A percentile compares a stretch with the other conserved stretches of the same genome.
Evolutionary conservation across 2,329 filamentous ascomycete species (phyloP).

Genomic region (Chalaropsis ovoidea): DNA sequence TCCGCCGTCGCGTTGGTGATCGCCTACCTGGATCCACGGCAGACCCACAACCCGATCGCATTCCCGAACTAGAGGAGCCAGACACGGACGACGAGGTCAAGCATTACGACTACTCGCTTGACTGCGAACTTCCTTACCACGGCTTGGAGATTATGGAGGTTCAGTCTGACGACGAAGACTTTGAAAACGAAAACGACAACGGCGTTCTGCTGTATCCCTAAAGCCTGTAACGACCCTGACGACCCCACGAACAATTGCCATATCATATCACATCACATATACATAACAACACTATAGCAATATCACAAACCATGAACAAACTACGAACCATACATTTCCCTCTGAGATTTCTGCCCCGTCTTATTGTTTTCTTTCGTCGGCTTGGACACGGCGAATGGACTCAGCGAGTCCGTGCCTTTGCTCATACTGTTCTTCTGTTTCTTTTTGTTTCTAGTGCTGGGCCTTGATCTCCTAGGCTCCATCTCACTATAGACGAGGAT

Average conservation of each 20-base stretch:
- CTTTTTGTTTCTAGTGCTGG: not conserved
- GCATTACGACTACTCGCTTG: slow-evolving; percentile 34
- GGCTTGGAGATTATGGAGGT: slow-evolving; percentile 44
- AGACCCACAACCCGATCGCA: slow-evolving; percentile 40
- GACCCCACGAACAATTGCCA: slow-evolving; percentile 3
- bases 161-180: slow-evolving; percentile 29
- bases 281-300: slow-evolving; percentile 4
- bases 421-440: not conserved
- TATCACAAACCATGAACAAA: slow-evolving; percentile 6
- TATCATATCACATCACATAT: slow-evolving; percentile 4
- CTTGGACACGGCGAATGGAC: not conserved
- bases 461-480: not conserved
- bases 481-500: not conserved
- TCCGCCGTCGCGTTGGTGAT: slow-evolving; percentile 39
- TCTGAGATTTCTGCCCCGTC: not conserved
- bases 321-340: not conserved
- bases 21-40: slow-evolving; percentile 41
- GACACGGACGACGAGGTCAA: slow-evolving; percentile 37
- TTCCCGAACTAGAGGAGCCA: slow-evolving; percentile 46
- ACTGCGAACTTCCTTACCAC: slow-evolving; percentile 44
- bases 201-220: slow-evolving; percentile 12
- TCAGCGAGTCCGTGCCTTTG: not conserved
- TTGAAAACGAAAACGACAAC: slow-evolving; percentile 20
- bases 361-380: not conserved
- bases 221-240: slow-evolving; percentile 5